Base-by-base conservation (phyloP, 495 filamentous ascomycete species). In the Penicillium diatomitis region DNA sequence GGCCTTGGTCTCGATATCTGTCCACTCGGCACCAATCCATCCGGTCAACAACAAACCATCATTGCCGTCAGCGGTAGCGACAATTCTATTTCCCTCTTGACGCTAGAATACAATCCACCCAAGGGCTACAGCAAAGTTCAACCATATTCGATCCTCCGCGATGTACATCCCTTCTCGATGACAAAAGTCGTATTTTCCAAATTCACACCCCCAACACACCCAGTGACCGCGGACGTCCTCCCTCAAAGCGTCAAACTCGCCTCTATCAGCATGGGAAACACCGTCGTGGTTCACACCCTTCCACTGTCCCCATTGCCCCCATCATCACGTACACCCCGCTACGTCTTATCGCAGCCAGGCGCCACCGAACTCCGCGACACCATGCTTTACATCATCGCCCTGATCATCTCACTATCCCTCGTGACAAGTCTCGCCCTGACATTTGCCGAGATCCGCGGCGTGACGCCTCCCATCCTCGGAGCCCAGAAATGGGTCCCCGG, bases 11-110 rank as follows among this genome's bases (percentile, higher is more conserved):
- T 96, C 49, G 87, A 90, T 38, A 76, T 90, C 44, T 79, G 79
- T 52, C 78, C 79, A 50, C 75, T 95, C 4, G 77, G 80, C 8
- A 53, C 68, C 27, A 69, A 75, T 28, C 65, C 75, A 5, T 49
- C 78, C 34, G 72, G 71, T 46, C 79, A 84, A 48, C 76, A 82
- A 51, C 87, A 95, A 65, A 83, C 85, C 47, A 78, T 82, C 56
- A 74, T 96, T 50, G 91, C 92, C 30, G 80, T 91, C 29, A 84
- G 88, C 3, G 88, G 85, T 10, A 86, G 87, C 52, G 88, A 95
- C 60, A 80, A 81, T 55, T 88, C 87, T 11, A 83, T 96, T 54
- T 77, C 81, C 7, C 67, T 95, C 33, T 80, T 85, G 58, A 88
- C 86, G 3, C 60, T 95, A 35, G 82, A 92, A 39, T 77, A 74